These are phyloP conservation scores for Eudorina sp. DNA, from an alignment of 139 green algal genomes.

Conservation along the genomic window DNA sequence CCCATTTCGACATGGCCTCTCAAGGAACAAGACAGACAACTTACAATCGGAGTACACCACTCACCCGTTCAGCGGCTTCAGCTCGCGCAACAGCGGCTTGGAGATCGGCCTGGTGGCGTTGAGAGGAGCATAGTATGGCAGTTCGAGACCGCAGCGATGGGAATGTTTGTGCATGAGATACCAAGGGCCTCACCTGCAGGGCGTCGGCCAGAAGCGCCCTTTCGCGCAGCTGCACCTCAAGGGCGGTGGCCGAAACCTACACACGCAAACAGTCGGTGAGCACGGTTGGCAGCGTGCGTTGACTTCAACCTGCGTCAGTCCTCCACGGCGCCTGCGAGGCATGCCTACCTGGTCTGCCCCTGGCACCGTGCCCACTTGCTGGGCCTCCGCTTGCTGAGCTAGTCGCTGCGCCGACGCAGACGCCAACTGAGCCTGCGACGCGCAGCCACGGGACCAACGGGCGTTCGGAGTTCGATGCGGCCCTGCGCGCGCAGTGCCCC, in stretches of 20 bases:
- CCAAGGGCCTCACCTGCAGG: not conserved
- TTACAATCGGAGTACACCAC: not conserved
- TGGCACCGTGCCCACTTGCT: not conserved
- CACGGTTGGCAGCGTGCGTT: too few species aligned
- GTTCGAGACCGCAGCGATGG: too few species aligned
- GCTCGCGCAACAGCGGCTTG: not conserved
- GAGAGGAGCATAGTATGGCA: too few species aligned
- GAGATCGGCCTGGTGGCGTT: conserved; percentile 4
- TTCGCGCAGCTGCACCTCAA: conserved; percentile 32
- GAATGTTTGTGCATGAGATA: too few species aligned
- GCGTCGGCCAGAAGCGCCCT: not conserved
- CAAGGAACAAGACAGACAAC: too few species aligned
- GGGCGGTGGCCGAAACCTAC: not conserved
- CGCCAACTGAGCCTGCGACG: conserved; percentile 24
- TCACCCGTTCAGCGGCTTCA: conserved; percentile 6
- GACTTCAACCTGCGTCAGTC: too few species aligned
- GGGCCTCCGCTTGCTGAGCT: not conserved
- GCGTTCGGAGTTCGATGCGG: too few species aligned
- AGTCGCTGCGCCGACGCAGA: conserved; percentile 5
- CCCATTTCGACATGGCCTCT: too few species aligned
- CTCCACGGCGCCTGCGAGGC: too few species aligned
- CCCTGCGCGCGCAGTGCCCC: too few species aligned
- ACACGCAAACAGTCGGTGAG: too few species aligned
- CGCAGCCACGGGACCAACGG: too few species aligned
- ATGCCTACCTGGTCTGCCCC: not conserved